These are phyloP conservation scores for Kwoniella mangroviensis DNA, from an alignment of 768 basidiomycete genomes.

Conservation along the genomic window DNA sequence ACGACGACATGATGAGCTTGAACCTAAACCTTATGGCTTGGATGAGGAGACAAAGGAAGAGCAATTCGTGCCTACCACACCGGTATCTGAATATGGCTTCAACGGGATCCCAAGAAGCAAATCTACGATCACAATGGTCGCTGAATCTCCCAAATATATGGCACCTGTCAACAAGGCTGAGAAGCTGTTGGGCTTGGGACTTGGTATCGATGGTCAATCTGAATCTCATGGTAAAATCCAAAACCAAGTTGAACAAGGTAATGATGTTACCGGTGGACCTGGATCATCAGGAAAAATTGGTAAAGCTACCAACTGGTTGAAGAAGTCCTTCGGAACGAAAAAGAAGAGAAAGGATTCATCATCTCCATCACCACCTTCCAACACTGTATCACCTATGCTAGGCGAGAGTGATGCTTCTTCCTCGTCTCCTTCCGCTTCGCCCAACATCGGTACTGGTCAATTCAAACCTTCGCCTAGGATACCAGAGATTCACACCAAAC, in stretches of 20 bases:
- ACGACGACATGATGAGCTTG: constrained; percentile 59
- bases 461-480: constrained; percentile 13
- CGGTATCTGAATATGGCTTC: constrained; percentile 25
- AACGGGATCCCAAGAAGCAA: constrained; percentile 37
- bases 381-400: constrained; percentile 9
- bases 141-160: constrained; percentile 36
- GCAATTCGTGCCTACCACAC: constrained; percentile 19
- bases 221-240: constrained; percentile 16
- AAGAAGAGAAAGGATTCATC: constrained; percentile 44
- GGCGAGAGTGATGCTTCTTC: constrained; percentile 11
- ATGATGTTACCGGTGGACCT: constrained; percentile 13
- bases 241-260: neutral
- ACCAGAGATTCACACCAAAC: constrained; percentile 5
- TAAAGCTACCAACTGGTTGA: constrained; percentile 54
- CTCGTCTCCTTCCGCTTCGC: neutral
- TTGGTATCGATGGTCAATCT: constrained; percentile 25
- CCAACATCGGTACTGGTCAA: neutral
- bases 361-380: constrained; percentile 15
- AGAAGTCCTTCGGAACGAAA: constrained; percentile 50
- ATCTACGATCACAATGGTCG: constrained; percentile 58
- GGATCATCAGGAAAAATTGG: constrained; percentile 21
- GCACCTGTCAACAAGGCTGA: constrained; percentile 47
- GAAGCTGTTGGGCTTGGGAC: constrained; percentile 45
- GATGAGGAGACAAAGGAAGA: constrained; percentile 21
- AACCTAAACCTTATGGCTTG: constrained; percentile 44